phyloP scores from a whole-genome alignment of 202 grass and related monocot species.

The Saccharum hybrid region DNA sequence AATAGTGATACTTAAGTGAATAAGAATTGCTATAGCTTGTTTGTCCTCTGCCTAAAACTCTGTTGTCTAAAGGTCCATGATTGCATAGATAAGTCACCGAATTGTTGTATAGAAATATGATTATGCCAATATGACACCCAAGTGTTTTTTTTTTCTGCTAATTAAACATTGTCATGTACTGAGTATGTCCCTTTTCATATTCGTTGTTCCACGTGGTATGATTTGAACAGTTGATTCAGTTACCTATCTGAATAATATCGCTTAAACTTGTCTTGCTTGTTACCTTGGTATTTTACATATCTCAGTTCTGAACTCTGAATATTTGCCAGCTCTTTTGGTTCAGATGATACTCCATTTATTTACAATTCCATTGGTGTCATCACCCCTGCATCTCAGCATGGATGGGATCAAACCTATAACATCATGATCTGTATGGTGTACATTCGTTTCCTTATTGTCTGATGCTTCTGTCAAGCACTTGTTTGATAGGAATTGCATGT shows the following conservation, averaged over 20 bases:
- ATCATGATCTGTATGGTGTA: not conserved
- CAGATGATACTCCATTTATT: not conserved
- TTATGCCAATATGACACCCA: slow-evolving; percentile 39
- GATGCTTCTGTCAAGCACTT: too few species aligned
- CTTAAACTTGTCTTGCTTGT: not conserved
- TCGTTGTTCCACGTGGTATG: not conserved
- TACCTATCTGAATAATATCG: not conserved
- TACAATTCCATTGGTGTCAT: not conserved
- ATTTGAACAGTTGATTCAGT: slow-evolving; percentile 14
- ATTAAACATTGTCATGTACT: slow-evolving; percentile 24
- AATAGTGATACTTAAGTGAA: too few species aligned
- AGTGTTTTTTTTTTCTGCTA: slow-evolving; percentile 50
- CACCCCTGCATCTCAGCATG: not conserved
- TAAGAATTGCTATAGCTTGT: too few species aligned
- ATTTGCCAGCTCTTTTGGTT: not conserved
- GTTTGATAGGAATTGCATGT: too few species aligned
- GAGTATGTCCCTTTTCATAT: slow-evolving; percentile 23
- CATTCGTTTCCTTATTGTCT: too few species aligned
- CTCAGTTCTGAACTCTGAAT: slow-evolving; percentile 10
- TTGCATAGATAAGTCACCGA: too few species aligned
- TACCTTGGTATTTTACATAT: not conserved
- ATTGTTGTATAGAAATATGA: slow-evolving; percentile 34
- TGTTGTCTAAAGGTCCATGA: too few species aligned
- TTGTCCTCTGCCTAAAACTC: too few species aligned
- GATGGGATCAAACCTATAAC: not conserved